Percentiles rank a stretch among this genome's conserved stretches.
Evolutionary conservation across 805 yeast genomes (phyloP).

Genomic region (Starmerella khaoyaiensis): DNA sequence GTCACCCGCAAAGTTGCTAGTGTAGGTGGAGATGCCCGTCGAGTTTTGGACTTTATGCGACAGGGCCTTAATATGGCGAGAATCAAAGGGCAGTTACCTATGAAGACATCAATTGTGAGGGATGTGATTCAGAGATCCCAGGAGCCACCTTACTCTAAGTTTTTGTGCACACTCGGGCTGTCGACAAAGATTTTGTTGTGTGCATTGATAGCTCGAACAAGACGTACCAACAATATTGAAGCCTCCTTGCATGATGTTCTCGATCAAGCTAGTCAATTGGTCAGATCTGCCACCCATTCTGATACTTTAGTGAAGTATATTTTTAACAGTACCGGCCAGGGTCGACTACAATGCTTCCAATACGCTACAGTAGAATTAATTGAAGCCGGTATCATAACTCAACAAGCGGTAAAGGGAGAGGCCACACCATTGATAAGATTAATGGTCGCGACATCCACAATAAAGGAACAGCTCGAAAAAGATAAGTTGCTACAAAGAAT

Average conservation of each 20-base stretch:
- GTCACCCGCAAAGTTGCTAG: slow-evolving; percentile 91
- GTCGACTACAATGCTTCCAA: slow-evolving; percentile 48
- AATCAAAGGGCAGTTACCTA: slow-evolving; percentile 36
- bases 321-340: slow-evolving; percentile 16
- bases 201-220: slow-evolving; percentile 48
- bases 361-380: slow-evolving; percentile 53
- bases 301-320: slow-evolving; percentile 20
- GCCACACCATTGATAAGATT: slow-evolving; percentile 52
- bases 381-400: slow-evolving; percentile 64
- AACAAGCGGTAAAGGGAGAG: slow-evolving; percentile 57
- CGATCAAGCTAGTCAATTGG: slow-evolving; percentile 55
- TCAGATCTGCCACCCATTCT: slow-evolving; percentile 31
- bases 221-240: slow-evolving; percentile 60
- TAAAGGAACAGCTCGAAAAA: slow-evolving; percentile 43
- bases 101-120: slow-evolving; percentile 47
- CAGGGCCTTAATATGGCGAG: slow-evolving; percentile 63
- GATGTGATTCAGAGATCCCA: slow-evolving; percentile 70
- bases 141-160: slow-evolving; percentile 54
- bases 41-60: slow-evolving; percentile 77
- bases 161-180: slow-evolving; percentile 47
- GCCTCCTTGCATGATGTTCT: slow-evolving; percentile 60
- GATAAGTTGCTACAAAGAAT: slow-evolving; percentile 37
- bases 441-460: slow-evolving; percentile 58
- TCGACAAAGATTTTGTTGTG: slow-evolving; percentile 60
- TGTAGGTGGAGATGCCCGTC: slow-evolving; percentile 93